These are phyloP conservation scores for Penicillium aurantiogriseum DNA, from an alignment of 2,329 filamentous ascomycete genomes.

Conservation along the genomic window DNA sequence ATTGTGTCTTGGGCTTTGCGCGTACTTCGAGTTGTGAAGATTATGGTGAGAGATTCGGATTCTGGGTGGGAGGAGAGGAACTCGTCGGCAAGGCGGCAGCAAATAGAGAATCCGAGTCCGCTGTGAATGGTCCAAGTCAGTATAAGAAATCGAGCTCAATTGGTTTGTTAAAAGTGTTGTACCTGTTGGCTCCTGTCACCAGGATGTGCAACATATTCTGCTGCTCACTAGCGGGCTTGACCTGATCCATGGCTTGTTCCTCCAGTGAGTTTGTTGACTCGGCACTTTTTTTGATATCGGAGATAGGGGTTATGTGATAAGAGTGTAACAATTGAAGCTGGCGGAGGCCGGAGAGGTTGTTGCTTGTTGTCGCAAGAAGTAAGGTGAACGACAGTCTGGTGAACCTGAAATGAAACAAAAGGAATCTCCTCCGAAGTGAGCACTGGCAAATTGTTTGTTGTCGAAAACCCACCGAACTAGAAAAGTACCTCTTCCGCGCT, in stretches of 20 bases:
- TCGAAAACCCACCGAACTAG: background rate
- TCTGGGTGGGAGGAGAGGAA: conserved; percentile 71
- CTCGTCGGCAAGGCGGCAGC: conserved; percentile 82
- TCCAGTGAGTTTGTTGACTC: conserved; percentile 7
- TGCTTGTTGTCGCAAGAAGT: background rate
- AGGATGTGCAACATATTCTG: conserved; percentile 53
- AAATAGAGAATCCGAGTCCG: conserved; percentile 81
- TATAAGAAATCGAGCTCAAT: conserved; percentile 1
- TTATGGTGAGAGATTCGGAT: conserved; percentile 69
- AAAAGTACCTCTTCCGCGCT: background rate
- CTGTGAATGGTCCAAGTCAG: conserved; percentile 48
- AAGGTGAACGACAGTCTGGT: background rate
- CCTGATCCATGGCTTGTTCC: conserved; percentile 17
- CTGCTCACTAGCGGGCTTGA: conserved; percentile 9
- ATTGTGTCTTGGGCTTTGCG: conserved; percentile 74
- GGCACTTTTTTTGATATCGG: conserved; percentile 9
- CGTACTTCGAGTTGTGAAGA: conserved; percentile 77
- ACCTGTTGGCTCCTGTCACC: conserved; percentile 87
- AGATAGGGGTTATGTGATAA: conserved; percentile 17
- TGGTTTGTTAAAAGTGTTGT: conserved; percentile 21
- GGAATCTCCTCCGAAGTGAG: background rate
- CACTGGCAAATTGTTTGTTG: background rate
- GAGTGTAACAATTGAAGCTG: background rate
- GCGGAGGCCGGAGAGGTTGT: background rate
- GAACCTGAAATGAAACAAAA: background rate